Conservation (phyloP, 192 early-diverging fungal species). For the Gaertneriomyces sp. region DNA sequence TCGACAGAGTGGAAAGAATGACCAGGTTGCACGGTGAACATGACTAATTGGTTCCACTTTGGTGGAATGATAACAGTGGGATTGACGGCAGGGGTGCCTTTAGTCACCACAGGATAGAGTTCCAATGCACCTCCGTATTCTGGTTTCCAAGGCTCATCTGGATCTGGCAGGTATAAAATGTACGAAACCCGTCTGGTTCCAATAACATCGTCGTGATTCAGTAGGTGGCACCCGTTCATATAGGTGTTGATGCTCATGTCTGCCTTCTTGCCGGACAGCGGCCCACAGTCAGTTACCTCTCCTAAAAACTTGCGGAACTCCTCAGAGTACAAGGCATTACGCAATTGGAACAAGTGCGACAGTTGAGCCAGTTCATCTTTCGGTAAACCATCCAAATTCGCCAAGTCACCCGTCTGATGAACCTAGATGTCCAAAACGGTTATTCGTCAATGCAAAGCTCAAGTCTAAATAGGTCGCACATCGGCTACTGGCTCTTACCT, state of each 20-base stretch:
- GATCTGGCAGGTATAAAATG: slow-evolving; percentile 74
- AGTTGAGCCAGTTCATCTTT: slow-evolving; percentile 55
- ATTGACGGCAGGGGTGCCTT: slow-evolving; percentile 55
- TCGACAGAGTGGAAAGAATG: slow-evolving; percentile 77
- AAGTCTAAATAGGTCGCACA: not conserved
- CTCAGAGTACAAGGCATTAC: slow-evolving; percentile 71
- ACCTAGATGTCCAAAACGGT: slow-evolving; percentile 26
- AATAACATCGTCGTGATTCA: slow-evolving; percentile 81
- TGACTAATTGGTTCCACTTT: slow-evolving; percentile 72
- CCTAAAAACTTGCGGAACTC: slow-evolving; percentile 68
- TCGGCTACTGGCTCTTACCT: slow-evolving; percentile 17
- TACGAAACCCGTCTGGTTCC: slow-evolving; percentile 70
- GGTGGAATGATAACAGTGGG: slow-evolving; percentile 58
- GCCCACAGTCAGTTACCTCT: slow-evolving; percentile 65
- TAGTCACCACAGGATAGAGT: slow-evolving; percentile 64
- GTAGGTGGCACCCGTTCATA: slow-evolving; percentile 66
- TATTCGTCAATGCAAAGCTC: not conserved
- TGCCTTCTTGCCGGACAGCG: slow-evolving; percentile 58
- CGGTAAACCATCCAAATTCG: slow-evolving; percentile 74
- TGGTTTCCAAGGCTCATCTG: slow-evolving; percentile 60
- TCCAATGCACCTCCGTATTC: slow-evolving; percentile 71
- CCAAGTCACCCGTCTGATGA: slow-evolving; percentile 76
- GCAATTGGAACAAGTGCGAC: slow-evolving; percentile 51
- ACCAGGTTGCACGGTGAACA: slow-evolving; percentile 78
- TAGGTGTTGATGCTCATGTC: slow-evolving; percentile 78